These are phyloP conservation scores for Xylaria acuta DNA, from an alignment of 495 filamentous ascomycete species.

Conservation along the genomic window DNA sequence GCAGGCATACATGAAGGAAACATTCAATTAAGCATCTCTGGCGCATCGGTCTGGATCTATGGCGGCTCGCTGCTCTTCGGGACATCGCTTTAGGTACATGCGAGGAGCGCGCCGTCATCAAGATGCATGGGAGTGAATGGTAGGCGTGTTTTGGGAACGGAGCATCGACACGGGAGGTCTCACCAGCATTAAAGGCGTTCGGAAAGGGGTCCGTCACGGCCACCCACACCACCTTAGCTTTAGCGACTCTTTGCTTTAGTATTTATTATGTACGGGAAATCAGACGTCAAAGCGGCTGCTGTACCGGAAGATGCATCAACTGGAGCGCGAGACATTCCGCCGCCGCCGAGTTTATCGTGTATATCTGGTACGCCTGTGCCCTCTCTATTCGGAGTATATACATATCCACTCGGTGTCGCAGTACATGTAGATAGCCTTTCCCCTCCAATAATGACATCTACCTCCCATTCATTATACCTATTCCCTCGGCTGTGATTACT, in stretches of 20 bases:
- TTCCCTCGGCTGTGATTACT: neutral
- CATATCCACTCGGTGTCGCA: neutral
- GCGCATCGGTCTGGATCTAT: slow-evolving; percentile 23
- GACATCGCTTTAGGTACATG: slow-evolving; percentile 11
- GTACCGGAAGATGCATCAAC: neutral
- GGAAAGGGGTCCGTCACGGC: slow-evolving; percentile 21
- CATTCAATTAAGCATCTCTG: slow-evolving; percentile 13
- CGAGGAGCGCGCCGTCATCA: slow-evolving; percentile 11
- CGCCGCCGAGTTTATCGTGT: slow-evolving; percentile 11
- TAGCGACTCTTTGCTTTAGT: slow-evolving; percentile 23
- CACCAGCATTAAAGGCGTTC: slow-evolving; percentile 25
- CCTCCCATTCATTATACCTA: neutral
- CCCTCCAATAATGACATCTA: neutral
- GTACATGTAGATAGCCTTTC: slow-evolving; percentile 12
- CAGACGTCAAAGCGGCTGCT: slow-evolving; percentile 10
- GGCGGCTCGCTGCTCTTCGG: slow-evolving; percentile 11
- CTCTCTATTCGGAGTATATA: neutral
- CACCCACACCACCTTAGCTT: slow-evolving; percentile 12
- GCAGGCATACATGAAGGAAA: slow-evolving; percentile 64
- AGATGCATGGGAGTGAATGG: slow-evolving; percentile 16
- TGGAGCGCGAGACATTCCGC: neutral
- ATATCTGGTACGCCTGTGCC: neutral
- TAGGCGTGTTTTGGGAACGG: slow-evolving; percentile 20
- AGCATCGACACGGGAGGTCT: slow-evolving; percentile 16
- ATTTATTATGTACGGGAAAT: slow-evolving; percentile 4